Base-by-base conservation (phyloP, 108 stramenopile species). In the Heterococcus sp. region DNA sequence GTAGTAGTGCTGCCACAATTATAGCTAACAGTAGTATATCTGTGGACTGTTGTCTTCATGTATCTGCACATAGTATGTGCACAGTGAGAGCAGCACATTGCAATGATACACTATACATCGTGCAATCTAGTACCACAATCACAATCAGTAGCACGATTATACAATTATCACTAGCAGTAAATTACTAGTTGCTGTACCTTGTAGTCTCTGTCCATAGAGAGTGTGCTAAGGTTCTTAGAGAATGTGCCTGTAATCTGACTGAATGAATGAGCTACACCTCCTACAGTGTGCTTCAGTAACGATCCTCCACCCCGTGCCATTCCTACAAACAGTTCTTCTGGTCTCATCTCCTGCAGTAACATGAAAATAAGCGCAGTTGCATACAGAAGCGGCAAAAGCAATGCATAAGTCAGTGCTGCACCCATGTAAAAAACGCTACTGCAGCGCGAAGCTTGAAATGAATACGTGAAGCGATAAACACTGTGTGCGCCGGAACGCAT, bases 251-350 rank as follows among this genome's bases (percentile, higher is more conserved):
- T 93, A 32, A 95, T 69, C 32, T 91, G 73, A 0, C 91, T 89
- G 2, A 92, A 93, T 0, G 92, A 92, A 38, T 93, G 91, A 4
- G 92, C 93, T 68, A 95, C 78, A 28, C 95, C 95, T 37, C 95
- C 93, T 27, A 95, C 92, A 8, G 93, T 90, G 65, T 93, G 92
- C 37, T 93, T 90, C 27, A 92, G 90, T 11, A 95, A 78, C n/a
- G 91, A 91, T 31, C 87, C 89, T 0, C 93, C 93, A 2, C 95
- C 95, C 64, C 93, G 83, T 58, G 92, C 92, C 35, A 95, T 90
- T 32, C 95, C 95, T 85, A 90, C 91, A 46, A 93, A 88, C 14
- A 92, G 83, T 77, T 89, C 91, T 4, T 82, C 80, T 27, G 93
- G 93, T 68, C 93, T 91, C 68, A 93, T 68, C 75, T 93, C 91